These are phyloP conservation scores for Bipolaris bicolor DNA, from an alignment of 2,329 filamentous ascomycete genomes.

Conservation along the genomic window DNA sequence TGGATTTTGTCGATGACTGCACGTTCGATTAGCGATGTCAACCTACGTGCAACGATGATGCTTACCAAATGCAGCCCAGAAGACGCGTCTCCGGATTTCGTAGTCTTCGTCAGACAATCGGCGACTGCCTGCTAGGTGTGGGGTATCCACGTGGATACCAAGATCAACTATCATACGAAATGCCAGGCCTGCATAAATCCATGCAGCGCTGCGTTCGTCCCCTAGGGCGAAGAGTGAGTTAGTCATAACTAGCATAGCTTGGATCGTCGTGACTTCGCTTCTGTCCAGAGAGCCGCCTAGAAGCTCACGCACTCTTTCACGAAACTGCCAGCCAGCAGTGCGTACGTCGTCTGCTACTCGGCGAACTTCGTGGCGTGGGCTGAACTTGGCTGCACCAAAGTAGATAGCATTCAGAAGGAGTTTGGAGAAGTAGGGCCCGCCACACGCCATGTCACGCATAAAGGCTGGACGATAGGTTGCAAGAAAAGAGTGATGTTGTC, in stretches of 20 bases:
- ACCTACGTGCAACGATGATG: background rate
- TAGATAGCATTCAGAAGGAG: slow-evolving; percentile 63
- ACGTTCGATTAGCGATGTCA: slow-evolving; percentile 11
- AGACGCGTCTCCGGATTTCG: slow-evolving; percentile 54
- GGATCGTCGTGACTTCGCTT: slow-evolving; percentile 61
- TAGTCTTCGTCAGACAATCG: slow-evolving; percentile 55
- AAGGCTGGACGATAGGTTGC: slow-evolving; percentile 60
- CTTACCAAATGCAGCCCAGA: slow-evolving; percentile 54
- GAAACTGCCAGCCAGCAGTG: slow-evolving; percentile 58
- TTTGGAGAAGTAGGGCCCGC: slow-evolving; percentile 64
- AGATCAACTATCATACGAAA: slow-evolving; percentile 64
- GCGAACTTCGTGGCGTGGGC: slow-evolving; percentile 54
- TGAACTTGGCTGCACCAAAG: slow-evolving; percentile 56
- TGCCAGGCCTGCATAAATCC: slow-evolving; percentile 64
- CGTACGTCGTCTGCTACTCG: slow-evolving; percentile 54
- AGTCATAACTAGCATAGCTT: slow-evolving; percentile 60
- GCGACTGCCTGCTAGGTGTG: slow-evolving; percentile 36
- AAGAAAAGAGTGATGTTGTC: slow-evolving; percentile 58
- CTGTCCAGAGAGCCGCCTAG: slow-evolving; percentile 55
- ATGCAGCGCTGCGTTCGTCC: slow-evolving; percentile 60
- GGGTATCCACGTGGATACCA: slow-evolving; percentile 57
- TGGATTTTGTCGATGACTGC: slow-evolving; percentile 59
- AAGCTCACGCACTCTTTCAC: slow-evolving; percentile 55
- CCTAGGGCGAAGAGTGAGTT: slow-evolving; percentile 58
- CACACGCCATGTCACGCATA: slow-evolving; percentile 55